A percentile compares a stretch with the other conserved stretches of the same genome.
phyloP scores from a whole-genome alignment of 23 red algal species.

The Gracilaria vermiculophylla region DNA sequence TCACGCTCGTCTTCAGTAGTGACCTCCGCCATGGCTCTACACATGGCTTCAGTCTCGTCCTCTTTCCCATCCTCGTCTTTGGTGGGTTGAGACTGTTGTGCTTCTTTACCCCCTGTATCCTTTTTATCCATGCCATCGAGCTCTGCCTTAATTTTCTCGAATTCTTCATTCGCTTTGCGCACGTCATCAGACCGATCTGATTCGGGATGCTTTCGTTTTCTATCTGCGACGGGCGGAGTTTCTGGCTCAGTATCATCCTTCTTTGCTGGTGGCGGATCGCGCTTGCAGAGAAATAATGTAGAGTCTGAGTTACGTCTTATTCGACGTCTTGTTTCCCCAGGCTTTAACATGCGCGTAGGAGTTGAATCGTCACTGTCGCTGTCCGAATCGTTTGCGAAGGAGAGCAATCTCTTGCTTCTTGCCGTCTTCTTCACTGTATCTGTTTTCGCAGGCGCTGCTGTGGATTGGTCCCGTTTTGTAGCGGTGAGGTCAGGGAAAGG shows the following conservation, averaged over 20 bases:
- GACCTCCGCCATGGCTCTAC: constrained; percentile 24
- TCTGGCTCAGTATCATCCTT: background rate
- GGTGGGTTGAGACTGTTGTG: background rate
- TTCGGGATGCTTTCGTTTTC: constrained; percentile 5
- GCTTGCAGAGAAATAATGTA: background rate
- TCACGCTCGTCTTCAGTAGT: constrained; percentile 25
- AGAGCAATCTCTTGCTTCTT: constrained; percentile 26
- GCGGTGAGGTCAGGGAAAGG: constrained; percentile 10
- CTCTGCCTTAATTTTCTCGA: constrained; percentile 37
- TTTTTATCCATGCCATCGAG: constrained; percentile 18
- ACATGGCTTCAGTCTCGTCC: constrained; percentile 31
- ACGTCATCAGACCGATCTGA: constrained; percentile 5
- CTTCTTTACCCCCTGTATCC: background rate
- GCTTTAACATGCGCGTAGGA: background rate
- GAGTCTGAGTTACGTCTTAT: constrained; percentile 14
- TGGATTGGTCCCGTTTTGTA: background rate
- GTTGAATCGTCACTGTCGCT: constrained; percentile 28
- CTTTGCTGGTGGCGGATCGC: background rate
- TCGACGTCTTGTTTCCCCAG: background rate
- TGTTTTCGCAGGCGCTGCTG: background rate
- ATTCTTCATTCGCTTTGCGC: constrained; percentile 47
- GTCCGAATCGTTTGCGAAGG: constrained; percentile 22
- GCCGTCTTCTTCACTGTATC: background rate
- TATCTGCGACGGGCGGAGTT: background rate
- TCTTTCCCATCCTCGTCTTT: constrained; percentile 3